Base-by-base conservation (phyloP, 2,329 filamentous ascomycete species). In the Aspergillus sojae region DNA sequence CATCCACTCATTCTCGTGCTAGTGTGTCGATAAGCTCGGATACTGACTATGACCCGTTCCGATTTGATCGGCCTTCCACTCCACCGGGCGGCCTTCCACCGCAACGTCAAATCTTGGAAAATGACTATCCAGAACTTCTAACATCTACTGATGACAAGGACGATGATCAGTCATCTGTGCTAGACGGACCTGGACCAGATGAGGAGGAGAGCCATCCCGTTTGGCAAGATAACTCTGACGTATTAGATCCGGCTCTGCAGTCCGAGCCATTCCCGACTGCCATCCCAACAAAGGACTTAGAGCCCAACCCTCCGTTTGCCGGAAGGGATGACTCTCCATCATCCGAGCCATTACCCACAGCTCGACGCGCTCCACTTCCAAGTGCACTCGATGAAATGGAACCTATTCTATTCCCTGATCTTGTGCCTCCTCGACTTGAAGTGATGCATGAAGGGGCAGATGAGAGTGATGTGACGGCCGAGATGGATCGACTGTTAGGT, bases 101-200 rank as follows among this genome's bases (percentile, higher is more conserved):
- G 23, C 67, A 58, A 57, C 62, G 63, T 28, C 62, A 65, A 30
- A 86, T 85, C 72, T 84, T 67, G 21, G 63, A 71, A 82, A 36
- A 80, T 61, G 56, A 78, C 53, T 68, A 84, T 81, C 11, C 83
- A 67, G 6, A 78, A 70, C 36, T 81, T 67, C 7, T 84, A 78
- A 26, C 82, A 75, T 69, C 85, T 77, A 9, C 76, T 74, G 34
- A 78, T n/a, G 60, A 85, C 77, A 60, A 84, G 78, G 72, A 72
- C 32, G 75, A 78, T 78, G 83, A 87, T 34, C 83, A 82, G 62
- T 86, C 86, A 1, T 85, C 79, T 0, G 79, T 85, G 0, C 83
- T 88, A 0, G 61, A 85, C 78, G 65, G 85, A 78, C 75, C 88
- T 75, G 63, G 83, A 70, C 78, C 84, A 81, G 60, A 88, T 80